Conservation (phyloP, 2,329 filamentous ascomycete species). For the Scedosporium boydii region DNA sequence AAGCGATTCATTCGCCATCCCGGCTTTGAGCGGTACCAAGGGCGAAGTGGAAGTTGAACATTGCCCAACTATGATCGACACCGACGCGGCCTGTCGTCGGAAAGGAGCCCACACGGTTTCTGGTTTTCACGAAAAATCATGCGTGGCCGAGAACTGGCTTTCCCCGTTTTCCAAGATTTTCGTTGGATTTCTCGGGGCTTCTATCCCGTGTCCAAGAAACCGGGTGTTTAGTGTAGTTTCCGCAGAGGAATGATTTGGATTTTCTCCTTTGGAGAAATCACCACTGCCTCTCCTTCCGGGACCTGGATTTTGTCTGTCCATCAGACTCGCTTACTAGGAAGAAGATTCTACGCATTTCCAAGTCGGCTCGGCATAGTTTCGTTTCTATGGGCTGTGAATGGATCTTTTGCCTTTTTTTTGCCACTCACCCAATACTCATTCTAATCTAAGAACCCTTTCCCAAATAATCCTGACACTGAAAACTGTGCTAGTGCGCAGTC, state of each 20-base stretch:
- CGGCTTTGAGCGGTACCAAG: neutral
- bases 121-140: neutral
- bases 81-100: neutral
- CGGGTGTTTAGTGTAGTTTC: neutral
- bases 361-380: neutral
- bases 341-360: neutral
- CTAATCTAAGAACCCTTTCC: neutral
- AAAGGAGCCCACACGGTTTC: neutral
- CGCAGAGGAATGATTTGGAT: neutral
- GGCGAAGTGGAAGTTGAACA: neutral
- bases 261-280: neutral
- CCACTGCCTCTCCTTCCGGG: neutral
- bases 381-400: neutral
- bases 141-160: neutral
- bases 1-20: neutral
- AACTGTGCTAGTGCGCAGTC: too few species aligned
- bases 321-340: neutral
- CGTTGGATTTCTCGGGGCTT: neutral
- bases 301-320: neutral
- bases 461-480: too few species aligned
- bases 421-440: neutral
- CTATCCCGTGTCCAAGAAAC: neutral
- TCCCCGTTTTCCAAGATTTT: neutral
- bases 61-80: neutral
- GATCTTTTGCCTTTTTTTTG: neutral